Conservation (phyloP, 1,284 basidiomycete species). For the Sphaerobolus stellatus region DNA sequence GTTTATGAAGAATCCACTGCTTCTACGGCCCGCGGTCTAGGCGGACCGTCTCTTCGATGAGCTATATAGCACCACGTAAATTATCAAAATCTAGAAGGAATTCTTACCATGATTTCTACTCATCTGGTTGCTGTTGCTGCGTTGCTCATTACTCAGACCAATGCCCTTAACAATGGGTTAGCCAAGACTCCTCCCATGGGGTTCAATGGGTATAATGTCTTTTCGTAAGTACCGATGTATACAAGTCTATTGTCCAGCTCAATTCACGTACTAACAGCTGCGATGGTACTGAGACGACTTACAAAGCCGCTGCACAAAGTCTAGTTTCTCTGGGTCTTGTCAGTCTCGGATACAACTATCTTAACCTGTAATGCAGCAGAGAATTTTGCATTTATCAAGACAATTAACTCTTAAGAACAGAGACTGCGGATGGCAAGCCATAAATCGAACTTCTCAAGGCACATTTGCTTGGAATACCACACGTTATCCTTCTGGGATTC, state of each 20-base stretch:
- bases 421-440: slow-evolving; percentile 49
- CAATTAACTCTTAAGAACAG: slow-evolving; percentile 19
- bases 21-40: too few relatives aligned
- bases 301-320: slow-evolving; percentile 27
- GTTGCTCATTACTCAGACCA: neutral
- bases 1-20: too few relatives aligned
- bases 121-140: neutral
- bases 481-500: slow-evolving; percentile 41
- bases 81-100: too few relatives aligned
- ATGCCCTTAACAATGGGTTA: slow-evolving; percentile 41
- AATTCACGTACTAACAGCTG: too few relatives aligned
- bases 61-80: too few relatives aligned
- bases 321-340: slow-evolving; percentile 36
- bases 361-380: slow-evolving; percentile 44
- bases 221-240: slow-evolving; percentile 40
- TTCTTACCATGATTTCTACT: neutral
- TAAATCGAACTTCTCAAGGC: slow-evolving; percentile 36
- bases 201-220: slow-evolving; percentile 50
- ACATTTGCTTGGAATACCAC: slow-evolving; percentile 44
- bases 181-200: slow-evolving; percentile 46
- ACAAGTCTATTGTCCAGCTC: neutral
- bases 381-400: neutral
- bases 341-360: slow-evolving; percentile 38
- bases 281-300: slow-evolving; percentile 18
- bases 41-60: too few relatives aligned